These are phyloP conservation scores for Saccharomycopsis hybrid DNA, from an alignment of 1,139 yeast species.

Conservation along the genomic window DNA sequence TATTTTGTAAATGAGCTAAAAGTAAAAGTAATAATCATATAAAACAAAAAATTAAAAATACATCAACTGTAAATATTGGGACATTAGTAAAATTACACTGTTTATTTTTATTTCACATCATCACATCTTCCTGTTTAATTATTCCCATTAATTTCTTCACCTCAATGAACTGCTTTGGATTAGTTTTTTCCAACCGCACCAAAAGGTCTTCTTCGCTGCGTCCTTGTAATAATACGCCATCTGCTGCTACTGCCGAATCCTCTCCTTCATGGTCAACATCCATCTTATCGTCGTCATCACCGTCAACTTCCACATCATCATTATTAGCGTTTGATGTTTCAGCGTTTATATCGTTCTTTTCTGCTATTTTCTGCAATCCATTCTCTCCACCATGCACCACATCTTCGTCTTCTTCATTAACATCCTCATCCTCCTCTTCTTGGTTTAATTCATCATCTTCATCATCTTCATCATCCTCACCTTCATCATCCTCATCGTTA, in stretches of 20 bases:
- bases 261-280: conserved; percentile 12
- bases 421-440: conserved; percentile 10
- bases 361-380: conserved; percentile 2
- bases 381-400: conserved; percentile 5
- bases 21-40: too few relatives aligned
- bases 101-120: not conserved
- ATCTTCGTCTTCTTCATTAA: conserved; percentile 15
- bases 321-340: not conserved
- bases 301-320: conserved; percentile 3
- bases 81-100: too few relatives aligned
- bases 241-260: conserved; percentile 1
- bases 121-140: conserved; percentile 31
- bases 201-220: conserved; percentile 10
- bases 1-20: too few relatives aligned
- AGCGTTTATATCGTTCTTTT: not conserved
- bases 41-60: too few relatives aligned
- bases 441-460: conserved; percentile 13
- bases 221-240: conserved; percentile 30
- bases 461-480: conserved; percentile 7
- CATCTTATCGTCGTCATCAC: conserved; percentile 3
- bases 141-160: conserved; percentile 11
- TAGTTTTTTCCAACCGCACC: conserved; percentile 1
- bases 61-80: too few relatives aligned
- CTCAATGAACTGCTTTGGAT: conserved; percentile 8
- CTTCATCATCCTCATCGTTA: not conserved